These are phyloP conservation scores for Phytophthora kernoviae DNA, from an alignment of 352 stramenopile species.

Conservation along the genomic window DNA sequence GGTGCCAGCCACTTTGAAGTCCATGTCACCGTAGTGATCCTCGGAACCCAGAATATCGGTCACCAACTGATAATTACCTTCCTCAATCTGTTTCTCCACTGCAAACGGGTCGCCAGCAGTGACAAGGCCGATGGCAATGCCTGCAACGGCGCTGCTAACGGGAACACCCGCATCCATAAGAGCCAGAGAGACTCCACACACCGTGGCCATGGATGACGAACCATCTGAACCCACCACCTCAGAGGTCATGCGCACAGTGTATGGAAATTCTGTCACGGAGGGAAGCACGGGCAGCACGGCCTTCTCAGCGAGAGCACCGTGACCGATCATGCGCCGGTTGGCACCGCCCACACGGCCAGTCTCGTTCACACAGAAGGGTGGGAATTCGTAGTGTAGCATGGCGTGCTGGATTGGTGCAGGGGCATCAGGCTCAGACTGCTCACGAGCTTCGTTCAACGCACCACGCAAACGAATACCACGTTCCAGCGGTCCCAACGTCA, in stretches of 20 bases:
- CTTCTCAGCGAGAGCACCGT: constrained; percentile 97
- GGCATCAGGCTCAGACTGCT: constrained; percentile 36
- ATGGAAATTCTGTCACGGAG: constrained; percentile 93
- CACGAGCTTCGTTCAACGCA: constrained; percentile 50
- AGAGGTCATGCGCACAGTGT: constrained; percentile 96
- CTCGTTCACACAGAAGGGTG: constrained; percentile 97
- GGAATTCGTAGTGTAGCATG: constrained; percentile 99
- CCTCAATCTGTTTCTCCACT: constrained; percentile 56
- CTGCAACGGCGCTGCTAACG: constrained; percentile 92
- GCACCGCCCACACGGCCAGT: constrained; percentile 86
- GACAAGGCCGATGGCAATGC: constrained; percentile 95
- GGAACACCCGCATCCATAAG: constrained; percentile 98
- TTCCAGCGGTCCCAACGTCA: constrained; percentile 87
- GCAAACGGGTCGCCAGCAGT: constrained; percentile 70
- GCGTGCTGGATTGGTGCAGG: constrained; percentile 64
- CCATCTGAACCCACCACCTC: constrained; percentile 96
- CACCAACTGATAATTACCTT: constrained; percentile 88
- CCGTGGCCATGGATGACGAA: constrained; percentile 96
- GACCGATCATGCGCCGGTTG: constrained; percentile 95
- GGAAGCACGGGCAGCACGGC: constrained; percentile 94
- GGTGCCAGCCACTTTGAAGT: constrained; percentile 97
- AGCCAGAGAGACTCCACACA: constrained; percentile 96
- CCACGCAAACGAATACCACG: constrained; percentile 73
- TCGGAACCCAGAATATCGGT: constrained; percentile 98
- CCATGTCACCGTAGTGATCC: constrained; percentile 98